Evolutionary conservation across 1,139 yeast species (phyloP).

Genomic region (Yarrowia galli): DNA sequence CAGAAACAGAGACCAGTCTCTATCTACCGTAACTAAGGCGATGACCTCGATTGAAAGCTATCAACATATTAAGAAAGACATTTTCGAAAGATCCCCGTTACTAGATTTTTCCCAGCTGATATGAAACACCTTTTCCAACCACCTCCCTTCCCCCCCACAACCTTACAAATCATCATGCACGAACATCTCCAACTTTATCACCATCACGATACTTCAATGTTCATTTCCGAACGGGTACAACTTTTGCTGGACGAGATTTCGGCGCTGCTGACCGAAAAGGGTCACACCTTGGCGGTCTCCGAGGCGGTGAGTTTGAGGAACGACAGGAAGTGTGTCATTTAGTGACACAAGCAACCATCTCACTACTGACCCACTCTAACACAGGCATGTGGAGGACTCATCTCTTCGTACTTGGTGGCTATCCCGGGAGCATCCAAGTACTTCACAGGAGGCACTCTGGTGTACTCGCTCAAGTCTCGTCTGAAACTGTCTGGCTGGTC

Average conservation of each 20-base stretch:
- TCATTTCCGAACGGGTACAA: slow-evolving; percentile 58
- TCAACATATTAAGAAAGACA: too few species aligned
- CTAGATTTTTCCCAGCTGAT: neutral
- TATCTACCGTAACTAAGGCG: too few species aligned
- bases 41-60: too few species aligned
- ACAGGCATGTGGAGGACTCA: slow-evolving; percentile 81
- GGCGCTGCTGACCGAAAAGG: slow-evolving; percentile 57
- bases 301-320: slow-evolving; percentile 59
- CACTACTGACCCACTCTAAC: too few species aligned
- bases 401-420: slow-evolving; percentile 79
- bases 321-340: too few species aligned
- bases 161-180: slow-evolving; percentile 2
- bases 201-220: slow-evolving; percentile 10
- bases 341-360: too few species aligned
- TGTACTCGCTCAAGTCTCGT: slow-evolving; percentile 77
- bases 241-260: slow-evolving; percentile 65
- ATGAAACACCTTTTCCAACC: neutral
- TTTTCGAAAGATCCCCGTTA: too few species aligned
- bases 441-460: slow-evolving; percentile 83
- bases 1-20: too few species aligned
- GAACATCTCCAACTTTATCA: neutral
- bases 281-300: slow-evolving; percentile 75
- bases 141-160: too few species aligned
- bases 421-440: slow-evolving; percentile 86
- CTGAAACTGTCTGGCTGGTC: slow-evolving; percentile 81